Conservation (phyloP, 331 rosid genomes). For the Phaseolus coccineus region DNA sequence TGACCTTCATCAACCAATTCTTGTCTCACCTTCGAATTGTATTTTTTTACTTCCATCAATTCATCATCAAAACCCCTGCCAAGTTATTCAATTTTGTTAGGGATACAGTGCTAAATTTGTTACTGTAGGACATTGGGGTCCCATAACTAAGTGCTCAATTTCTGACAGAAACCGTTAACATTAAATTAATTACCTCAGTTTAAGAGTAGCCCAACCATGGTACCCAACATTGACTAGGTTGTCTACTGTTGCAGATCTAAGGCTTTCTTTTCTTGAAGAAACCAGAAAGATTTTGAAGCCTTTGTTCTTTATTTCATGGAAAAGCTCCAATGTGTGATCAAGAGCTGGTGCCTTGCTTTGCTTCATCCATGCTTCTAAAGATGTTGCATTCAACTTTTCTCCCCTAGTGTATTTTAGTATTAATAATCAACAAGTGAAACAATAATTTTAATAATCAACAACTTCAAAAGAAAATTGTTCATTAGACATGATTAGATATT, state of each 20-base stretch:
- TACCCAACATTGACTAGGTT: constrained; percentile 70
- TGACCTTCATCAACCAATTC: constrained; percentile 58
- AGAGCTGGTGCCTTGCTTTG: constrained; percentile 59
- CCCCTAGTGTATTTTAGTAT: constrained; percentile 17
- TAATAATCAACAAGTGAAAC: neutral
- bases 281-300: constrained; percentile 61
- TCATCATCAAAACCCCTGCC: constrained; percentile 73
- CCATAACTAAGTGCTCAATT: neutral
- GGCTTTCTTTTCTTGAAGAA: constrained; percentile 67
- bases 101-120: neutral
- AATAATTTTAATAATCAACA: neutral
- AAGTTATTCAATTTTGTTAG: no score
- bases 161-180: constrained; percentile 10
- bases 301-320: constrained; percentile 60
- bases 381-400: constrained; percentile 35
- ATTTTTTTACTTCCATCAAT: constrained; percentile 55
- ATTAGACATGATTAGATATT: no score
- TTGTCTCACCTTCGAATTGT: constrained; percentile 58
- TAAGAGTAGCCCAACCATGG: constrained; percentile 62
- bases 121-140: neutral
- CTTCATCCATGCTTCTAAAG: constrained; percentile 43
- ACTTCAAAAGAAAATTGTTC: no score
- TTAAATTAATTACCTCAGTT: constrained; percentile 55
- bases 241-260: constrained; percentile 63
- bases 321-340: constrained; percentile 45